Evolutionary conservation across 306 rosid species (phyloP).

Genomic region (Lotus japonicus): DNA sequence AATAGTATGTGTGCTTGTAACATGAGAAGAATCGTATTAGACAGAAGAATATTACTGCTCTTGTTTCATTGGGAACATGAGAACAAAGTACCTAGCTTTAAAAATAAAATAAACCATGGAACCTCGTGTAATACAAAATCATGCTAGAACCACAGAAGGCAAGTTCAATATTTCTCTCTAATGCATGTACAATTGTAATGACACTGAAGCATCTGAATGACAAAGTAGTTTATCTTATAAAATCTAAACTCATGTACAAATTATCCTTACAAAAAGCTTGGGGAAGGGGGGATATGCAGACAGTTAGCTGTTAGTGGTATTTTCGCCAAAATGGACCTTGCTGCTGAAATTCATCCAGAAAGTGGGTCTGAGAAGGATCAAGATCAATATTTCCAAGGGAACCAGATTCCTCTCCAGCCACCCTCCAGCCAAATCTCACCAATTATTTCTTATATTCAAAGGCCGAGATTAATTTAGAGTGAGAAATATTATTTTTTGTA

Average conservation of each 20-base stretch:
- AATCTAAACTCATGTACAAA: background rate
- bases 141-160: background rate
- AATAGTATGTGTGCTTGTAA: background rate
- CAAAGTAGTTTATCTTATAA: background rate
- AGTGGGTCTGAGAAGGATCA: no score
- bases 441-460: no score
- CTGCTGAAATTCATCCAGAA: no score
- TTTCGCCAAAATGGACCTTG: background rate
- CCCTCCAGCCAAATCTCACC: no score
- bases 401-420: no score
- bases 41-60: background rate
- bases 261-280: background rate
- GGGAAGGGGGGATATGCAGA: background rate
- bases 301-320: background rate
- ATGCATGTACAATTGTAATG: conserved; percentile 43
- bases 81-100: no score
- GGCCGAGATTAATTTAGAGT: no score
- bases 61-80: background rate
- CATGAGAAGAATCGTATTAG: background rate
- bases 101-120: no score
- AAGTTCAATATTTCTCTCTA: background rate
- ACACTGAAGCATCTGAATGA: conserved; percentile 8
- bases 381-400: no score
- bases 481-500: no score
- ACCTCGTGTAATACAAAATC: no score